Evolutionary conservation across 1,139 yeast species (phyloP), one percentile per base, ranked within the genome.

Genomic region (Eremothecium sinecaudum): DNA sequence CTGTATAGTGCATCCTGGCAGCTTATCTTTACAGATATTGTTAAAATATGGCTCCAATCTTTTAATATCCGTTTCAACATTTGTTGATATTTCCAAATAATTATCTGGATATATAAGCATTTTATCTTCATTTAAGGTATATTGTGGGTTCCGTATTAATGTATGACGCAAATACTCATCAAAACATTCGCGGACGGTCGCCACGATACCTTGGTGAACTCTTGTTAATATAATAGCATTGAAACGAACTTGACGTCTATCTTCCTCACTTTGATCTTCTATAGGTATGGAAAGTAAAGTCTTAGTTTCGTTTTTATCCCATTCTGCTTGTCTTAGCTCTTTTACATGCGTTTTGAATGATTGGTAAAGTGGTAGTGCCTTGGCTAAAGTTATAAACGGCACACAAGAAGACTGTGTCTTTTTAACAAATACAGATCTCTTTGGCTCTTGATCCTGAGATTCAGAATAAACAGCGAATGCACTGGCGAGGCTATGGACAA

Each of bases 381-480:
- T 67, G 15, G 40, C 42, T 14, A 56, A 38, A 4, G 47, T 34
- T 9, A 66, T 40, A 2, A 45, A 36, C 23, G 67, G 56, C 21
- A 44, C 63, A 4, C 56, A 43, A 3, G 40, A 45, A 8, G 38
- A 36, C 42, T 38, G 52, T 5, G 46, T 51, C 31, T 65, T 61
- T 37, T 70, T 72, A 10, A 84, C 65, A 41, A 72, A 78, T 0
- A 83, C 87, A 10, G 79, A 72, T 43, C 94, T 59, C 37, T 73
- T 67, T 0, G 95, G 94, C 44, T 83, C 95, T 2, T 71, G 71
- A 53, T 83, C 95, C 46, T 81, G 87, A 1, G 90, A 73, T 48
- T 81, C 86, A 0, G 80, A 66, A 47, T 72, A 75, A 11, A 84
- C 51, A 6, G 67, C 64, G 51, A 66, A 83, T 0, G 72, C 58